Conservation (phyloP, 2,329 filamentous ascomycete genomes). For the Cryphonectria nitschkei region DNA sequence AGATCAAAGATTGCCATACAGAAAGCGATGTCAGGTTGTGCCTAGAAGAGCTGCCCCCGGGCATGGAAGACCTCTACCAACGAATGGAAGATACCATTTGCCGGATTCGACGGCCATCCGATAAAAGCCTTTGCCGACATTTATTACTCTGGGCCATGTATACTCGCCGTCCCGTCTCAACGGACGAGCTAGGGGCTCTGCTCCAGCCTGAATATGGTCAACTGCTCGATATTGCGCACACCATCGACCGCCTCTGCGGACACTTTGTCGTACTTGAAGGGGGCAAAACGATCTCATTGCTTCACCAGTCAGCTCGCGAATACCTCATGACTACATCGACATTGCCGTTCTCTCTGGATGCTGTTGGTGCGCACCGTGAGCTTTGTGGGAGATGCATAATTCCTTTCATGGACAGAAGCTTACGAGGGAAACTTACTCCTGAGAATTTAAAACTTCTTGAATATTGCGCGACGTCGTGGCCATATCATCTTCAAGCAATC, state of each 20-base stretch:
- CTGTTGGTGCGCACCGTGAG: not conserved
- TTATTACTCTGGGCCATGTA: not conserved
- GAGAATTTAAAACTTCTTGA: not conserved
- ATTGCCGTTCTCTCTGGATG: not conserved
- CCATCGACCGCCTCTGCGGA: not conserved
- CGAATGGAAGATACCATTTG: not conserved
- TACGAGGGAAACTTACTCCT: not conserved
- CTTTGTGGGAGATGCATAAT: not conserved
- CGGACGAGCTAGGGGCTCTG: not conserved
- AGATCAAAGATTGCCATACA: not conserved
- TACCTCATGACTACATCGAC: not conserved
- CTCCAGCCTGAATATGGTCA: not conserved
- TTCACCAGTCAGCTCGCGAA: constrained; percentile 1
- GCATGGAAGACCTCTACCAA: not conserved
- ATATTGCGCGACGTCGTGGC: not conserved
- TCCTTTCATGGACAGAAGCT: not conserved
- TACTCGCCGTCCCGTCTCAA: not conserved
- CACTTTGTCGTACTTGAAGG: not conserved
- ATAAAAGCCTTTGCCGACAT: not conserved
- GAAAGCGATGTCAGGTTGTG: not conserved
- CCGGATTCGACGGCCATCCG: not conserved
- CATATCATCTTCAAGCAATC: not conserved
- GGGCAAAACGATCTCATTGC: not conserved
- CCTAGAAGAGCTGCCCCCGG: not conserved
- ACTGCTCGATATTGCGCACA: not conserved